A percentile compares a stretch with the other conserved stretches of the same genome.
These are phyloP conservation scores for Clavispora phyllophila DNA, from an alignment of 805 yeast species.

Conservation along the genomic window DNA sequence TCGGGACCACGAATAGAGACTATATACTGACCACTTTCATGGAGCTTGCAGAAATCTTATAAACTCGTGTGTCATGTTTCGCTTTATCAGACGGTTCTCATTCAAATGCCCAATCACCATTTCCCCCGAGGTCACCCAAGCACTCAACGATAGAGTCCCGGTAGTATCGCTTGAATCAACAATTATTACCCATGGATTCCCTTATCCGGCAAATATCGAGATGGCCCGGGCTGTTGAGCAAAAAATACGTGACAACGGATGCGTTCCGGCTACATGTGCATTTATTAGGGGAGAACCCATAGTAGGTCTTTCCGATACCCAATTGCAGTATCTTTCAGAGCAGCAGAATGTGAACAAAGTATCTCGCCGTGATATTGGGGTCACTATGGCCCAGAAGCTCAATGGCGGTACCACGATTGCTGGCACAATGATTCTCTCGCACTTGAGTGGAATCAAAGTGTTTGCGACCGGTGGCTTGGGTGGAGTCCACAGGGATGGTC, in stretches of 20 bases:
- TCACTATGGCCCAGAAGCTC: constrained; percentile 55
- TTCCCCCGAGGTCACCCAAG: constrained; percentile 57
- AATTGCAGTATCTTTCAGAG: constrained; percentile 49
- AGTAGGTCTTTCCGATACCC: constrained; percentile 54
- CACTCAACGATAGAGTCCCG: constrained; percentile 52
- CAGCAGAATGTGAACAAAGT: constrained; percentile 47
- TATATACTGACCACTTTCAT: too few relatives aligned
- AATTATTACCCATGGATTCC: constrained; percentile 85
- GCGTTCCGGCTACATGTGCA: constrained; percentile 81
- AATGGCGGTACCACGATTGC: constrained; percentile 90
- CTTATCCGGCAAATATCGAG: constrained; percentile 67
- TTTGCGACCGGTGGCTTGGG: constrained; percentile 95
- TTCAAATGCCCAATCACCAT: constrained; percentile 12
- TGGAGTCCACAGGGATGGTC: constrained; percentile 82
- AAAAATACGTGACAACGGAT: constrained; percentile 56
- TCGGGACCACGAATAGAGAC: too few relatives aligned
- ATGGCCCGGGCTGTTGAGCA: constrained; percentile 71
- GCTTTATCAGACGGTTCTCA: not conserved
- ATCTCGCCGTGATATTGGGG: constrained; percentile 76
- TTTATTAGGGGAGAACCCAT: constrained; percentile 66
- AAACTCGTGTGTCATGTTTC: not conserved
- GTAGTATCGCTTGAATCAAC: constrained; percentile 84
- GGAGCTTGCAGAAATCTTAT: too few relatives aligned
- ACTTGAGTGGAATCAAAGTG: constrained; percentile 69
- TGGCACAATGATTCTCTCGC: constrained; percentile 78